Evolutionary conservation across 495 filamentous ascomycete genomes (phyloP), one percentile per base, ranked within the genome.

Genomic region (Penicillium desertorum): DNA sequence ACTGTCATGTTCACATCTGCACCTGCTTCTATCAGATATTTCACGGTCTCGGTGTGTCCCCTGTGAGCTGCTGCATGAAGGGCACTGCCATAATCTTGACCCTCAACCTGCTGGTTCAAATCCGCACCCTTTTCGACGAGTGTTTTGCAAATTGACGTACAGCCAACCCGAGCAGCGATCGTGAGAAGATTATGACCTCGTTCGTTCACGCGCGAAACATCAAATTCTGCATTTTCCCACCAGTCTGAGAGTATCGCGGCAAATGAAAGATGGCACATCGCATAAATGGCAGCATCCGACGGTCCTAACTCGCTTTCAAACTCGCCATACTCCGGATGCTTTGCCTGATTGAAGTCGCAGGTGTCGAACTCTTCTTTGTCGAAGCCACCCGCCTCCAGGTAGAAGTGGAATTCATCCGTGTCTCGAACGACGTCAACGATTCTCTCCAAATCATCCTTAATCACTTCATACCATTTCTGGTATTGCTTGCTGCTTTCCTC

Each of bases 401-500:
- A 45, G n/a, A 60, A 20, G 14, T 56, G 47, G 16, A 11, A 27
- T 25, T 23, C 29, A 20, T 41, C 32, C 2, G 4, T 34, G 22
- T 29, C 39, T 42, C 20, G 39, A 19, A 4, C 32, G 34, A 55
- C 25, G 5, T 39, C 37, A n/a, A 48, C 42, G 22, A 61, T 46
- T 17, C 56, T 27, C 2, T 27, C 14, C 19, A 62, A 22, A 22
- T 42, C 47, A 0, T 45, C 16, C 32, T 5, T 5, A 16, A 60
- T 45, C 32, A 45, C 27, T 22, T 47, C 29, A 61, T 59, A 56
- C 71, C 68, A 74, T 51, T 25, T 44, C 36, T 52, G 62, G 51
- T 71, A 75, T 42, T 69, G 57, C 48, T 41, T 14, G 56, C 70
- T 73, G 42, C 66, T 67, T 20, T 61, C 39, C 12, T 39, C 51